Conservation (phyloP, 208 protist genomes). For the Endotrypanum monterogeii region DNA sequence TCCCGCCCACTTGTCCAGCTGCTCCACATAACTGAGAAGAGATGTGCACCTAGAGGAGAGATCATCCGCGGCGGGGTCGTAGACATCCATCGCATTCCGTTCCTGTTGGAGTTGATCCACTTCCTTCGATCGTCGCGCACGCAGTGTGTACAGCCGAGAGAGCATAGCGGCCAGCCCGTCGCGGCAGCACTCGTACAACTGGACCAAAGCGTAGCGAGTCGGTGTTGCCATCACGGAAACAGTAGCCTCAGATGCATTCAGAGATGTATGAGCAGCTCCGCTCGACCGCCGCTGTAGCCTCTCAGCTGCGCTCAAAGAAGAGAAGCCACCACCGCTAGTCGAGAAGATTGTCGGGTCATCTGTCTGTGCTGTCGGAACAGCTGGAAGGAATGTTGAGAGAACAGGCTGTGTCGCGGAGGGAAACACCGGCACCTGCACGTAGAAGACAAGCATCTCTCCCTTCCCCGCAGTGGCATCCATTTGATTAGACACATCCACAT, state of each 20-base stretch:
- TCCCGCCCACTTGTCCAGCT: slow-evolving; percentile 32
- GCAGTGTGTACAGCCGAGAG: slow-evolving; percentile 39
- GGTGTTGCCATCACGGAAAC: slow-evolving; percentile 37
- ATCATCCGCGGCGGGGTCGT: slow-evolving; percentile 49
- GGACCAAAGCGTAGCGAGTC: slow-evolving; percentile 37
- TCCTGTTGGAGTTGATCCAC: slow-evolving; percentile 32
- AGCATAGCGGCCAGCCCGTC: slow-evolving; percentile 43
- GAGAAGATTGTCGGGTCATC: not conserved
- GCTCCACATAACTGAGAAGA: slow-evolving; percentile 33
- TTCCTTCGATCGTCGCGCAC: slow-evolving; percentile 35
- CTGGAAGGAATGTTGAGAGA: not conserved
- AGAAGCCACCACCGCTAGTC: not conserved
- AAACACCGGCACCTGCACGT: slow-evolving; percentile 30
- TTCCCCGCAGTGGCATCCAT: not conserved
- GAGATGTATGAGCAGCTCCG: not conserved
- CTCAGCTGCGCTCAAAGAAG: not conserved
- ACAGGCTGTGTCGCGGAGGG: slow-evolving; percentile 10
- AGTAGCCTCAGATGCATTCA: not conserved
- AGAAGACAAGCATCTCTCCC: slow-evolving; percentile 16
- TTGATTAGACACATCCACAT: not conserved
- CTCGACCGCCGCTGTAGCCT: slow-evolving; percentile 6
- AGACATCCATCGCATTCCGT: slow-evolving; percentile 36
- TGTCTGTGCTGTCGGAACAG: not conserved
- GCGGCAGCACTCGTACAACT: slow-evolving; percentile 42
- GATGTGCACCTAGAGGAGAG: slow-evolving; percentile 20